A percentile compares a stretch with the other conserved stretches of the same genome.
phyloP scores from a whole-genome alignment of 257 asterid genomes.

The Penstemon davidsonii region DNA sequence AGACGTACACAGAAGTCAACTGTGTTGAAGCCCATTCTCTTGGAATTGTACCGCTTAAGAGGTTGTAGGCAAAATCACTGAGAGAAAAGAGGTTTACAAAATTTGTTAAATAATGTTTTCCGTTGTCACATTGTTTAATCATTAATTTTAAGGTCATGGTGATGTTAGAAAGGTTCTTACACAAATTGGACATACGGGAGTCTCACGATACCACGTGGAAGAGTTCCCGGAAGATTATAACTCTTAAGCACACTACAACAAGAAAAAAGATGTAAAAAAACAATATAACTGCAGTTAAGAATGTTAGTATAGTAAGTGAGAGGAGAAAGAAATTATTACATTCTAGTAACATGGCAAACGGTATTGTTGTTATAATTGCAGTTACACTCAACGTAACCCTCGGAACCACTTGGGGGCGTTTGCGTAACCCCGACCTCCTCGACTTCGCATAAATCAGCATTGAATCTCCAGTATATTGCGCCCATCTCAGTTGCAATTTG shows the following conservation, averaged over 20 bases:
- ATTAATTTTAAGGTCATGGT: slow-evolving; percentile 10
- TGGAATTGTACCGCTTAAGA: slow-evolving; percentile 78
- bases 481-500: slow-evolving; percentile 74
- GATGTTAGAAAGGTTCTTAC: slow-evolving; percentile 44
- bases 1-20: slow-evolving; percentile 58
- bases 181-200: slow-evolving; percentile 66
- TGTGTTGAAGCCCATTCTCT: slow-evolving; percentile 68
- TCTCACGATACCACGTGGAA: slow-evolving; percentile 55
- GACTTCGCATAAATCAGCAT: slow-evolving; percentile 55
- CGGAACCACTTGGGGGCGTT: slow-evolving; percentile 50
- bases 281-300: background rate
- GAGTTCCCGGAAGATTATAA: slow-evolving; percentile 74
- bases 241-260: slow-evolving; percentile 72
- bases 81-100: slow-evolving; percentile 14
- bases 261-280: slow-evolving; percentile 13
- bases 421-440: slow-evolving; percentile 56
- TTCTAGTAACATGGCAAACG: slow-evolving; percentile 58
- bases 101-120: slow-evolving; percentile 12
- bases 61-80: slow-evolving; percentile 92
- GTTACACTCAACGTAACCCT: slow-evolving; percentile 56
- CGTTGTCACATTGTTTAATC: slow-evolving; percentile 10
- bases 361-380: slow-evolving; percentile 46
- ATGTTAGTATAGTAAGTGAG: background rate
- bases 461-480: slow-evolving; percentile 62
- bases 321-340: slow-evolving; percentile 42